phyloP scores from a whole-genome alignment of 495 filamentous ascomycete genomes.

The Trichocladium uniseriatum region DNA sequence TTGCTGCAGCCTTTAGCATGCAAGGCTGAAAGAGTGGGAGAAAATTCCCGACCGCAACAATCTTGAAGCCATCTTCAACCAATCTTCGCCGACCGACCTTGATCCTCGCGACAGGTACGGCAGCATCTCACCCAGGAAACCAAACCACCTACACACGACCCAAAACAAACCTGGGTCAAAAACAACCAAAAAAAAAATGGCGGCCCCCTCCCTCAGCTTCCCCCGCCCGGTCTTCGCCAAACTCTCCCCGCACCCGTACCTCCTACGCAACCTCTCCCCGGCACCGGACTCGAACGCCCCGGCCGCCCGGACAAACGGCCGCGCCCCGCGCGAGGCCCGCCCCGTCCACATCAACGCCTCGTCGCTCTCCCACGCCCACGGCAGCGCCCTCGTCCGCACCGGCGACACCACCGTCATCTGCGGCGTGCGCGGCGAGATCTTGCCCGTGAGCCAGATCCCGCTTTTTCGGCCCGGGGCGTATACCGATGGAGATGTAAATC shows the following conservation, averaged over 20 bases:
- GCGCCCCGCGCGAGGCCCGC: constrained; percentile 58
- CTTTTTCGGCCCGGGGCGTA: constrained; percentile 41
- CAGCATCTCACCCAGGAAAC: not conserved
- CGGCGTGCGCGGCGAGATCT: constrained; percentile 76
- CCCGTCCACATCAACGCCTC: constrained; percentile 62
- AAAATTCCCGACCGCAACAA: constrained; percentile 9
- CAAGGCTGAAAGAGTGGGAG: constrained; percentile 13
- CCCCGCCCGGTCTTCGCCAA: constrained; percentile 79
- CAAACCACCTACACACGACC: not conserved
- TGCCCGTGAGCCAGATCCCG: constrained; percentile 61
- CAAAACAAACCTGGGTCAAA: too few species aligned
- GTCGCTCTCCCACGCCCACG: constrained; percentile 77
- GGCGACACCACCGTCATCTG: constrained; percentile 90
- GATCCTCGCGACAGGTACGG: not conserved
- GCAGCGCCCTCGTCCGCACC: constrained; percentile 74
- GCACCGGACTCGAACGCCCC: constrained; percentile 39
- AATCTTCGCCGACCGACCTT: not conserved
- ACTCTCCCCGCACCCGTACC: constrained; percentile 79
- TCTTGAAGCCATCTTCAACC: not conserved
- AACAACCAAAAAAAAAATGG: constrained; percentile 13
- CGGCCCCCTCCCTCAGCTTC: constrained; percentile 48
- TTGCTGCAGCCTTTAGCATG: constrained; percentile 1
- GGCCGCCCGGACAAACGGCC: constrained; percentile 66
- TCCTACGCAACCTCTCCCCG: constrained; percentile 73
- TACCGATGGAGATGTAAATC: constrained; percentile 10